Evolutionary conservation across 176 grass and related monocot genomes (phyloP).

Genomic region (Musa beccarii): DNA sequence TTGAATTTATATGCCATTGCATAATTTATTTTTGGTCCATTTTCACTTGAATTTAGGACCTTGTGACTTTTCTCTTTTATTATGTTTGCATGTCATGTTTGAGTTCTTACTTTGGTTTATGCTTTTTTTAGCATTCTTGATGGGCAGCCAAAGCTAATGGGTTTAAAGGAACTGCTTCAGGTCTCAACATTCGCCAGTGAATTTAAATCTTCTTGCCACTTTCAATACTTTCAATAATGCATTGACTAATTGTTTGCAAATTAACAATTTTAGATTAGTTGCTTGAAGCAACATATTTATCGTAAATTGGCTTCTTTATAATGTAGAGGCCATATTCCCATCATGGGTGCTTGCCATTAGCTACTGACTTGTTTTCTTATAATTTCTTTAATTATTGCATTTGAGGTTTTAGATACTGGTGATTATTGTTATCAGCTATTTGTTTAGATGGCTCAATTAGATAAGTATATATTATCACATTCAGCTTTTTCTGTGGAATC

Average conservation of each 20-base stretch:
- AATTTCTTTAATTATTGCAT: not conserved
- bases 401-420: no score
- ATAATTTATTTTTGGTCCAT: not conserved
- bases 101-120: constrained; percentile 31
- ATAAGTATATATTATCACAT: not conserved
- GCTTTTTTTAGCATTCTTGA: constrained; percentile 68
- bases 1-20: no score
- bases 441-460: not conserved
- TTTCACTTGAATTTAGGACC: not conserved
- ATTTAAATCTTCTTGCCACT: not conserved
- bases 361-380: not conserved
- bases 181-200: constrained; percentile 18
- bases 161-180: constrained; percentile 94
- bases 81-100: not conserved
- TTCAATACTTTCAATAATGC: not conserved
- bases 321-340: not conserved
- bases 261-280: not conserved
- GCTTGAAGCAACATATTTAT: not conserved
- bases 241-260: not conserved
- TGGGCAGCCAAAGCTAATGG: constrained; percentile 88
- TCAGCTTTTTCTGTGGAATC: not conserved
- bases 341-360: not conserved
- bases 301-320: not conserved
- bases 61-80: not conserved
- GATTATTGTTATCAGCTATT: no score